Conservation (phyloP, 352 stramenopile genomes). For the Saprolegnia parasitica region DNA sequence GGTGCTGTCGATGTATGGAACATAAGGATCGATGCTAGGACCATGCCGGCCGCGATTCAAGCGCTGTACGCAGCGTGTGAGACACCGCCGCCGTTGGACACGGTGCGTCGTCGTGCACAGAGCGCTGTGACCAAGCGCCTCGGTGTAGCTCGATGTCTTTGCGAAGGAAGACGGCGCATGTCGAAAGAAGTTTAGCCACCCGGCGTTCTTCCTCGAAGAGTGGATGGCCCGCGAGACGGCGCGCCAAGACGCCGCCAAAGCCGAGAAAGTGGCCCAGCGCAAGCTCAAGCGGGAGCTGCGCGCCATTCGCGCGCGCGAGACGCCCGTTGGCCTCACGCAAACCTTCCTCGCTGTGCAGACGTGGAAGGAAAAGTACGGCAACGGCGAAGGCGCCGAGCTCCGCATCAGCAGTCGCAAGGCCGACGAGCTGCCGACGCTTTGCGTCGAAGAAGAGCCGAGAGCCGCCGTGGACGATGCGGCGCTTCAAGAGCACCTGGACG, state of each 20-base stretch:
- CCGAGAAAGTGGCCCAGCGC: not conserved
- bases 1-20: not conserved
- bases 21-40: not conserved
- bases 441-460: not conserved
- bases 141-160: conserved; percentile 2
- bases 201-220: conserved; percentile 5
- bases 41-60: not conserved
- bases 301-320: not conserved
- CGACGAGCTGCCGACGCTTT: not conserved
- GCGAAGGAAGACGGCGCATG: not conserved
- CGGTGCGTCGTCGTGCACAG: not conserved
- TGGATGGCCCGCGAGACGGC: not conserved
- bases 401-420: not conserved
- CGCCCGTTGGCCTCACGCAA: not conserved
- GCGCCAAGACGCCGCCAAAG: not conserved
- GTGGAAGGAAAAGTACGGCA: conserved; percentile 14
- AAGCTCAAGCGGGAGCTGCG: not conserved
- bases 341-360: not conserved
- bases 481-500: not conserved
- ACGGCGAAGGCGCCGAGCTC: conserved; percentile 9
- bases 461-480: not conserved
- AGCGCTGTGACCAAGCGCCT: too few relatives aligned
- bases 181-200: conserved; percentile 10
- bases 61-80: not conserved
- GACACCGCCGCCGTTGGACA: not conserved